Evolutionary conservation across 1,284 basidiomycete species (phyloP).

Genomic region (Malassezia caprae): DNA sequence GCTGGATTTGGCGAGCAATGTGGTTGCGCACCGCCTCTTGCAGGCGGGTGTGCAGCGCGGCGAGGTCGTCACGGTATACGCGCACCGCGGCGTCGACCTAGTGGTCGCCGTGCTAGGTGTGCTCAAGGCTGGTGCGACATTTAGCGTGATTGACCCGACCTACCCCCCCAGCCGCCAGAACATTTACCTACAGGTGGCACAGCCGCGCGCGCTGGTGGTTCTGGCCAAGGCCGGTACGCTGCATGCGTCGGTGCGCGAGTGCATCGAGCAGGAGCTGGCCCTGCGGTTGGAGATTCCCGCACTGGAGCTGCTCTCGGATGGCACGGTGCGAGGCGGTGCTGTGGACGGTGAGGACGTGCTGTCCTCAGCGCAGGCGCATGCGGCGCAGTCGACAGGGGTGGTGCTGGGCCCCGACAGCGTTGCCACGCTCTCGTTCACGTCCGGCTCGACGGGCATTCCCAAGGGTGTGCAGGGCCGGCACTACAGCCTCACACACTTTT

Average conservation of each 20-base stretch:
- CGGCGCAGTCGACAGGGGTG: slow-evolving; percentile 55
- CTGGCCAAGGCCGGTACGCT: slow-evolving; percentile 82
- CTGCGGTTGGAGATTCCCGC: slow-evolving; percentile 90
- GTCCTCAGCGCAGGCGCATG: slow-evolving; percentile 53
- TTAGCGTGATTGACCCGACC: slow-evolving; percentile 96
- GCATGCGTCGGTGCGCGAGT: slow-evolving; percentile 71
- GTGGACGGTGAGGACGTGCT: slow-evolving; percentile 51
- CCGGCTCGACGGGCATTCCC: slow-evolving; percentile 92
- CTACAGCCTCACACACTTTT: slow-evolving; percentile 95
- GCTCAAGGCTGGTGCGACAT: slow-evolving; percentile 90
- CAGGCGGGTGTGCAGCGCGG: slow-evolving; percentile 76
- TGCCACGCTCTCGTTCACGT: slow-evolving; percentile 91
- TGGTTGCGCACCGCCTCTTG: slow-evolving; percentile 81
- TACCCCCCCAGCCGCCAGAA: slow-evolving; percentile 90
- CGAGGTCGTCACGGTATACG: slow-evolving; percentile 99
- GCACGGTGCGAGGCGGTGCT: slow-evolving; percentile 58
- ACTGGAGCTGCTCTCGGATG: slow-evolving; percentile 61
- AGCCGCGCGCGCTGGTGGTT: slow-evolving; percentile 82
- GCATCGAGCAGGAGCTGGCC: slow-evolving; percentile 64
- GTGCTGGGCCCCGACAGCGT: slow-evolving; percentile 85
- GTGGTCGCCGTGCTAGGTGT: slow-evolving; percentile 95
- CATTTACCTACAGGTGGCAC: slow-evolving; percentile 88
- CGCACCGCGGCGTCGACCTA: slow-evolving; percentile 87
- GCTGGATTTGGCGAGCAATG: slow-evolving; percentile 75
- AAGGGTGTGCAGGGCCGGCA: slow-evolving; percentile 94